Conservation (phyloP, 805 yeast genomes). For the Candida odintsovae region DNA sequence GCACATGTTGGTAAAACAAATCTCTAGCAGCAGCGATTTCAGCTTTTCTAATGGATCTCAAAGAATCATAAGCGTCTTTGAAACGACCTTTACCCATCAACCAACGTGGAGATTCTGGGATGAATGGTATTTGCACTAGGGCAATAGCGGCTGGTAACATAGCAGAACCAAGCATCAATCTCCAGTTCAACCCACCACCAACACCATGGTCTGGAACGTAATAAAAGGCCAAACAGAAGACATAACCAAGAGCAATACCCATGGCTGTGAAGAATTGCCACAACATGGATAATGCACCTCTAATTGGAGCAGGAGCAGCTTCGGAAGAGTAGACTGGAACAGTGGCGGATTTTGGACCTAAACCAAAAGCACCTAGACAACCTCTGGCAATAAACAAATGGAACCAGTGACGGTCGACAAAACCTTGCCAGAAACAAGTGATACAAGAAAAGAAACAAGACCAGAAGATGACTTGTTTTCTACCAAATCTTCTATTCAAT, state of each 20-base stretch:
- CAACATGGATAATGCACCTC: conserved; percentile 68
- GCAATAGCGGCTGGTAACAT: conserved; percentile 61
- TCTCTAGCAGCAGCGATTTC: conserved; percentile 65
- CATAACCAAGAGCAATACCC: conserved; percentile 70
- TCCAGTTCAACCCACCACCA: conserved; percentile 50
- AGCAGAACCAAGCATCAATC: conserved; percentile 66
- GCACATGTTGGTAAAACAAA: conserved; percentile 59
- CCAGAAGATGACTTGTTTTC: conserved; percentile 63
- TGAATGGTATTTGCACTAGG: conserved; percentile 53
- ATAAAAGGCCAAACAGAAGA: conserved; percentile 58
- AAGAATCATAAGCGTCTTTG: conserved; percentile 48
- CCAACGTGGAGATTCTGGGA: conserved; percentile 78
- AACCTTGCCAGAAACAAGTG: conserved; percentile 67
- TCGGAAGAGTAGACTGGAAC: conserved; percentile 69
- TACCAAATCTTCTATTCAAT: conserved; percentile 49
- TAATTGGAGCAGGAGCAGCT: conserved; percentile 52
- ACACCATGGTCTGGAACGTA: conserved; percentile 35
- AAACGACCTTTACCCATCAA: conserved; percentile 67
- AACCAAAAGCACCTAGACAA: conserved; percentile 53
- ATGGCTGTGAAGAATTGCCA: conserved; percentile 75
- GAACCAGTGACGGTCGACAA: conserved; percentile 51
- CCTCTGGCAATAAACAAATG: conserved; percentile 64
- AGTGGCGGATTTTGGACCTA: conserved; percentile 74
- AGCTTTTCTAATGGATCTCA: conserved; percentile 41
- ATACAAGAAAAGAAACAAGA: conserved; percentile 55